Evolutionary conservation across 1,284 basidiomycete species (phyloP), one percentile per base, ranked within the genome.

Genomic region (Marasmius sp.): DNA sequence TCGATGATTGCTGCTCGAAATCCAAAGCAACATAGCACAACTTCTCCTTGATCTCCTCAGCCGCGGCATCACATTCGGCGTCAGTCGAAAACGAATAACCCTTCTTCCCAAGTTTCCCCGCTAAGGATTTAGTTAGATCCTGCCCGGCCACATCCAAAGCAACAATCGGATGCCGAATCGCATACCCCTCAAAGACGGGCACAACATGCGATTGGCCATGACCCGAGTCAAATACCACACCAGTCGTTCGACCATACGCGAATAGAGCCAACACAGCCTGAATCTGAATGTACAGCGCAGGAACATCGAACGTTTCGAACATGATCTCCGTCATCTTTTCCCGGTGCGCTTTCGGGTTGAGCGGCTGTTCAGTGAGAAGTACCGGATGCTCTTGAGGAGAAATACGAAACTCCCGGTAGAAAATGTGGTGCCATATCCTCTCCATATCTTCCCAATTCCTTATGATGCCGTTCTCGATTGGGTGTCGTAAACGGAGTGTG

Each of bases 241-340:
- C 92, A 45, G 93, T 94, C 27, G 85, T 86, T 80, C 93, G 91
- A 80, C 93, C 93, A 49, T 93, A 94, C 20, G 93, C 93, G 81
- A 94, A 95, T 59, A 95, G 83, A 33, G 93, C 94, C 55, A 95
- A 84, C 62, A 94, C 93, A 72, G 93, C 93, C 80, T 94, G 93
- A 77, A 94, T 93, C 60, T 89, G 85, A 66, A 94, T 92, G 81
- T 94, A 94, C 82, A 94, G 94, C 11, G 93, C 93, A 53, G 93
- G 93, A 1, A 86, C 88, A 78, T 94, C 94, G 85, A 95, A 95
- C 45, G 93, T 94, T 82, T 95, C 93, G 76, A 95, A 95, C 91
- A 94, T 94, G 84, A 94, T 94, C 79, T 94, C 92, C 59, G 93
- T 94, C 92, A 94, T 94, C 85, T 94, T 94, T 83, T 94, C 93